A percentile compares a stretch with the other conserved stretches of the same genome.
Evolutionary conservation across 371 early-diverging fungal species (phyloP).

Genomic region (Lichtheimia corymbifera): DNA sequence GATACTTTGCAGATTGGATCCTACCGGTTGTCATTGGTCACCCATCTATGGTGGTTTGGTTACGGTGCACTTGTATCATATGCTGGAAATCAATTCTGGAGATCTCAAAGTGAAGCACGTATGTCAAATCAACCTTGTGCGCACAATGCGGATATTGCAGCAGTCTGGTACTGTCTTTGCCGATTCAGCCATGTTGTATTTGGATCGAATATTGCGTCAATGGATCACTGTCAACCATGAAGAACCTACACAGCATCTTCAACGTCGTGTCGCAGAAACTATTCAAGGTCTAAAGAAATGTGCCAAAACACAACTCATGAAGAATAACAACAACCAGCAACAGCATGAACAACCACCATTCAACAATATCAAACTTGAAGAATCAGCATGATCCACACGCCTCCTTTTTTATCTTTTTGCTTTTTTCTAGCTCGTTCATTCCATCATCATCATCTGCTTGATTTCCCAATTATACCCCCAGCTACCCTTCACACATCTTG

Average conservation of each 20-base stretch:
- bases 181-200: constrained; percentile 28
- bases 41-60: constrained; percentile 34
- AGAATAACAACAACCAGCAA: not conserved
- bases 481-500: not conserved
- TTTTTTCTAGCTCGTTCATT: not conserved
- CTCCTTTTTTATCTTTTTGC: not conserved
- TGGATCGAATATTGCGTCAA: constrained; percentile 28
- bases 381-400: not conserved
- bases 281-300: constrained; percentile 10
- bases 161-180: constrained; percentile 22
- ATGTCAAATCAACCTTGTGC: constrained; percentile 35
- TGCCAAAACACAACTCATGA: constrained; percentile 1
- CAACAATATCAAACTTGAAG: not conserved
- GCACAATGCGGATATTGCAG: constrained; percentile 29
- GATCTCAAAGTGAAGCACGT: constrained; percentile 22
- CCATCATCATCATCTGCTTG: not conserved
- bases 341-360: no score
- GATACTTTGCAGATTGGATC: constrained; percentile 27
- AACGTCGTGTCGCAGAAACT: constrained; percentile 5
- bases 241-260: constrained; percentile 15
- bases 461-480: not conserved
- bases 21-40: constrained; percentile 36
- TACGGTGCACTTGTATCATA: constrained; percentile 29
- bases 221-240: constrained; percentile 12
- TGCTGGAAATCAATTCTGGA: constrained; percentile 22